Base-by-base conservation (phyloP, 805 yeast genomes). In the Starmerella bacillaris region DNA sequence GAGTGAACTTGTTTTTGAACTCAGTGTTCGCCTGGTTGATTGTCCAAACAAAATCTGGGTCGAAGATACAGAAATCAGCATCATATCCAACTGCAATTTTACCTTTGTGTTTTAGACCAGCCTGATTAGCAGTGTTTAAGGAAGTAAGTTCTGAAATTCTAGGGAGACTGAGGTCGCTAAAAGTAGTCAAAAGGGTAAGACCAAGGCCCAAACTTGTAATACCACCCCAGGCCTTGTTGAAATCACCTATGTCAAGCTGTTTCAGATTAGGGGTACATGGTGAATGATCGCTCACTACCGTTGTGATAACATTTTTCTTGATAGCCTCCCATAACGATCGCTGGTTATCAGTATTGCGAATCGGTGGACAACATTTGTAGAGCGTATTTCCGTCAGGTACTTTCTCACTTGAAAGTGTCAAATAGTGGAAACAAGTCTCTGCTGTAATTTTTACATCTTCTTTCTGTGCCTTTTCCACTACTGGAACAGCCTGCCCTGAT, bases 181-280 rank as follows among this genome's bases (percentile, higher is more conserved):
- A 42, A 1, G 94, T 78, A 64, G 68, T 73, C 35, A 84, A 56
- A 24, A 83, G 64, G 0, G 92, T 77, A 31, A 84, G 64, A 0
- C 95, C 95, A 27, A 86, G 68, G 0, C 96, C 96, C 24, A 84
- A 89, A 1, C 93, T 78, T 2, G 93, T 67, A 27, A 84, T 80
- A 16, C 96, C 96, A 30, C 95, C 96, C 96, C 96, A 84, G 2
- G 95, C 93, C 27, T 72, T 67, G 51, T 82, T 71, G 55, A 84
- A 84, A 53, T 86, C 94, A 29, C 95, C 95, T 38, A 69, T 64
- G 12, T 72, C 76, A 35, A 83, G 61, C 17, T 78, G 77, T 56
- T 84, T 84, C 50, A 84, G 61, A 41, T 80, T 79, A 0, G 95
- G 94, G 0, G 94, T 80, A 58, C 96, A 84, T 3, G 95, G 96